Evolutionary conservation across 495 filamentous ascomycete species (phyloP).

Genomic region (Penicillium riverlandense): DNA sequence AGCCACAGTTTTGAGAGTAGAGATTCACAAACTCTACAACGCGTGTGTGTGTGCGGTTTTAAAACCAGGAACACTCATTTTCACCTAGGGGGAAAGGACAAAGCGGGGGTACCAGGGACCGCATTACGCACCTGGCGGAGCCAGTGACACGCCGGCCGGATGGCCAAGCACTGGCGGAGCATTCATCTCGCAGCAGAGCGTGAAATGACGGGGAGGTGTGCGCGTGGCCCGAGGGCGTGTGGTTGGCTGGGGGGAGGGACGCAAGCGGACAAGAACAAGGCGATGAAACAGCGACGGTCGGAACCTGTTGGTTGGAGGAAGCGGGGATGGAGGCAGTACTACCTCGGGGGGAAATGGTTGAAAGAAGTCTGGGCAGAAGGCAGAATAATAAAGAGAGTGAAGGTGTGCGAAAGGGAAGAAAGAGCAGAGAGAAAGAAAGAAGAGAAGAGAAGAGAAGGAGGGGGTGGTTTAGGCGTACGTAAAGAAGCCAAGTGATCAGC

Average conservation of each 20-base stretch:
- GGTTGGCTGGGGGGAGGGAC: too few species aligned
- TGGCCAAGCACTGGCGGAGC: constrained; percentile 32
- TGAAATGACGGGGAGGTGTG: too few species aligned
- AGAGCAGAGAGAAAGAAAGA: neutral
- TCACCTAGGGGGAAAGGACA: too few species aligned
- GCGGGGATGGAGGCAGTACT: too few species aligned
- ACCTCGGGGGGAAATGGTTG: too few species aligned
- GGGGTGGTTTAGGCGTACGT: neutral
- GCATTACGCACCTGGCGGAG: constrained; percentile 33
- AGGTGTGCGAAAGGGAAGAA: neutral
- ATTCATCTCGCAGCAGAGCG: constrained; percentile 18
- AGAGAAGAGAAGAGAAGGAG: neutral
- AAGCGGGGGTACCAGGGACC: neutral
- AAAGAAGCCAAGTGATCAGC: neutral
- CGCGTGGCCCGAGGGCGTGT: too few species aligned
- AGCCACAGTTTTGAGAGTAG: constrained; percentile 7
- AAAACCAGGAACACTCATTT: too few species aligned
- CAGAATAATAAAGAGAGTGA: constrained; percentile 10
- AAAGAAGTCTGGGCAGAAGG: too few species aligned
- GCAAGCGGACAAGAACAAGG: constrained; percentile 5
- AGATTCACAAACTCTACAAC: neutral
- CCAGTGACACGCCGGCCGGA: constrained; percentile 32
- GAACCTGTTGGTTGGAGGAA: too few species aligned
- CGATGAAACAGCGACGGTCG: constrained; percentile 13
- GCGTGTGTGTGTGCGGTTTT: too few species aligned